Base-by-base conservation (phyloP, 306 rosid genomes). In the Citrullus colocynthis region DNA sequence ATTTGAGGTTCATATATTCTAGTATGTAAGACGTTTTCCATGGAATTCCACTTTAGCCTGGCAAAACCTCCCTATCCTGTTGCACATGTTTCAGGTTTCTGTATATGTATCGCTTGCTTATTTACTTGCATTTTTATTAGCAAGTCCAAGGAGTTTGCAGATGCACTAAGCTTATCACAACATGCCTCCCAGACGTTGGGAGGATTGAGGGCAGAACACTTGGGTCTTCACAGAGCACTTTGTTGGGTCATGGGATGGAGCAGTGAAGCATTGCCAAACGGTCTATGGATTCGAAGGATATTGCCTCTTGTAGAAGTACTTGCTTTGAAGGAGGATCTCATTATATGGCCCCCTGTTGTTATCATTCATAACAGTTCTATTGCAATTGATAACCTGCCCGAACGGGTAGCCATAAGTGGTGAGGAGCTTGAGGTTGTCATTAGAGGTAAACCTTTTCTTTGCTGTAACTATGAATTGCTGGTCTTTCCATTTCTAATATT, bases 161-260 rank as follows among this genome's bases (percentile, higher is more conserved):
- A 75, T 48, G 61, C 78, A 20, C 78, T 45, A 48, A 51, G 78
- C 36, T 71, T 86, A 63, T 72, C 73, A 69, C 66, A 18, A 55
- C 89, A 86, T 81, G 81, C 85, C 24, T 78, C 64, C 60, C 21
- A 9, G 51, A 71, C 89, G 32, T 75, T 54, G 75, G 61, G 30
- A 60, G 79, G 66, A 42, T 63, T 20, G 9, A 83, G 81, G 84
- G 79, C 83, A 57, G 89, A 86, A 36, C 89, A 86, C 74, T 78
- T 86, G 84, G 89, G 89, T 44, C 82, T 79, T 79, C 89, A 86
- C 65, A 81, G 74, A 69, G 89, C 89, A 36, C 82, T 86, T 36
- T 86, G 89, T 82, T 52, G 84, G 77, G 74, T 86, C 37, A 49
- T 84, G 85, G 89, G 89, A 58, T 86, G 89, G 89, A 51, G 78